Base-by-base conservation (phyloP, 2,329 filamentous ascomycete genomes). In the Chaetomiaceae sp. region DNA sequence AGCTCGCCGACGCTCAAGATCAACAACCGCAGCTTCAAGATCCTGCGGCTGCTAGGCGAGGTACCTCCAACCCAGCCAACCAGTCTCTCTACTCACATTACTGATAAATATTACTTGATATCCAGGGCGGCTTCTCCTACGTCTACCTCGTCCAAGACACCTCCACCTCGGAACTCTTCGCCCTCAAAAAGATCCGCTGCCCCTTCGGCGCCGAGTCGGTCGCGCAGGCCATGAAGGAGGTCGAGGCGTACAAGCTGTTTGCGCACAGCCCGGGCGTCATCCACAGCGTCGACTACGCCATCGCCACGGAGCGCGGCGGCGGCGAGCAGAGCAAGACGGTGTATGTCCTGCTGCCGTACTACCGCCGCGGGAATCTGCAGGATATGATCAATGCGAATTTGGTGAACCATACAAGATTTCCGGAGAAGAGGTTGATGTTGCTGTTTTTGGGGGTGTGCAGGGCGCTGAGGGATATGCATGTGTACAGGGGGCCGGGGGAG, bases 361-460 rank as follows among this genome's bases (percentile, higher is more conserved):
- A 96, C 75, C 80, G 91, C 64, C 81, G 92, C 61, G 94, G 94
- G 14, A 99, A 99, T 70, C 79, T 99, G 34, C 94, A 99, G 74
- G 94, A 99, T 72, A 87, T 95, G 68, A 97, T 99, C 77, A 99
- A 99, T 71, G 92, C 94, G 59, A 99, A 99, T 72, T 77, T 97
- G 51, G 92, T 99, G 71, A 97, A 97, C 71, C 90, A 95, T 69
- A 89, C 88, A 34, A 81, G 80, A 47, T 97, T 99, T 65, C 91
- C 92, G 1, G 92, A 97, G 74, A 82, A 85, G 68, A 80, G 86
- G 64, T 76, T 99, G 58, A 92, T 97, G 91, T 77, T 85, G 54
- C 72, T 99, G 55, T 96, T 99, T 69, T 75, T 96, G 38, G 94
- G 94, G 15, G 91, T 99, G 2, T 96, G 92, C 69, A 84, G 84